Evolutionary conservation across 768 basidiomycete species (phyloP).

Genomic region (Tremella yokohamensis): DNA sequence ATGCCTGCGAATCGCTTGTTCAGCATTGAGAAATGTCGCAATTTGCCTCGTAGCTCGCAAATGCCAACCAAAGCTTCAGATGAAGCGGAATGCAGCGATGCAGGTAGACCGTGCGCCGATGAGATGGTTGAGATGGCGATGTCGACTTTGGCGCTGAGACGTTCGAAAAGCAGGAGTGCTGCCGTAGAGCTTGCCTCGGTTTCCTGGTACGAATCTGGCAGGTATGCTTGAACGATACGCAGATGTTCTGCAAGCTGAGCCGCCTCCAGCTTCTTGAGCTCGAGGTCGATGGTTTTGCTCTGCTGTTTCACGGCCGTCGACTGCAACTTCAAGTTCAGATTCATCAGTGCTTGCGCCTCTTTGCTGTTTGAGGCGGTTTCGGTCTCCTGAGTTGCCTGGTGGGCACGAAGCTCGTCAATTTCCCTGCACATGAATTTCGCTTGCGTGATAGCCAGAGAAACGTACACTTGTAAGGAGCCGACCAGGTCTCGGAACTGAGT

Average conservation of each 20-base stretch:
- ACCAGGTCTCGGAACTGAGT: constrained; percentile 90
- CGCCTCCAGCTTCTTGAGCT: constrained; percentile 79
- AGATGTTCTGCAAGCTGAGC: constrained; percentile 75
- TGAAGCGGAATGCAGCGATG: constrained; percentile 73
- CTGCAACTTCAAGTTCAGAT: constrained; percentile 89
- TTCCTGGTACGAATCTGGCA: constrained; percentile 85
- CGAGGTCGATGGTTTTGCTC: constrained; percentile 81
- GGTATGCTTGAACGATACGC: constrained; percentile 74
- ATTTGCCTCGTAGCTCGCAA: constrained; percentile 86
- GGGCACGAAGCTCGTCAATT: constrained; percentile 73
- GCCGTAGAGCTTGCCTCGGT: constrained; percentile 82
- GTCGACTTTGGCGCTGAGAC: constrained; percentile 79
- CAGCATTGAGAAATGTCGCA: constrained; percentile 72
- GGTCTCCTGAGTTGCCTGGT: constrained; percentile 77
- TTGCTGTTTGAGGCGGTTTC: constrained; percentile 78
- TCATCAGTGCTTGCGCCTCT: constrained; percentile 89
- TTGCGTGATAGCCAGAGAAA: constrained; percentile 18
- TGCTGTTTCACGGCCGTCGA: constrained; percentile 87
- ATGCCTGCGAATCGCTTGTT: constrained; percentile 87
- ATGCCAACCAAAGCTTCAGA: constrained; percentile 85
- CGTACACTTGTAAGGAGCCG: constrained; percentile 70
- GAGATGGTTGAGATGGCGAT: constrained; percentile 78
- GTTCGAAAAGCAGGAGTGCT: constrained; percentile 88
- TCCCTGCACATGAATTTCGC: constrained; percentile 58
- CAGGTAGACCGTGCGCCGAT: constrained; percentile 76